Evolutionary conservation across 164 flowering plant genomes (phyloP).

Genomic region (Chimonanthus praecox): DNA sequence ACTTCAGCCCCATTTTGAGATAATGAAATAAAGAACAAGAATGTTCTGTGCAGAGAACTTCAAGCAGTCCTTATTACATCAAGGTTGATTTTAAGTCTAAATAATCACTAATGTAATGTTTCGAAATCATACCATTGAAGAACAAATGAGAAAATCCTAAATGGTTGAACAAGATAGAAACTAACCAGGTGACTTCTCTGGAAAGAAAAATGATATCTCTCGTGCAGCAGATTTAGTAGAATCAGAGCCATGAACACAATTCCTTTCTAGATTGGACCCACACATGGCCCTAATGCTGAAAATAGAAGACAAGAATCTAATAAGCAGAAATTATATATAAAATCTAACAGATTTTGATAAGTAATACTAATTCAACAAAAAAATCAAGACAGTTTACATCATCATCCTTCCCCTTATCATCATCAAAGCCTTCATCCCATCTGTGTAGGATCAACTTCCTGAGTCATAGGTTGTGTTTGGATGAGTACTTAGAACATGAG

Average conservation of each 20-base stretch:
- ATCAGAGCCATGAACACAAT: conserved; percentile 96
- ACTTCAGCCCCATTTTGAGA: no score
- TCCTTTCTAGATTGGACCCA: conserved; percentile 53
- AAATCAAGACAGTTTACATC: background rate
- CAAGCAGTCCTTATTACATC: no score
- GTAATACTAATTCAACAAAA: background rate
- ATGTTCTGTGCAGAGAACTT: no score
- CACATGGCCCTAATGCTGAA: conserved; percentile 86
- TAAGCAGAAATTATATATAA: background rate
- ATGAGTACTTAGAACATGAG: no score
- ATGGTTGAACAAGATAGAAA: conserved; percentile 4
- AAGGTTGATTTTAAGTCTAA: no score
- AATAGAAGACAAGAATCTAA: conserved; percentile 1
- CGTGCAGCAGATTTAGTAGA: conserved; percentile 66
- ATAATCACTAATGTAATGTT: background rate
- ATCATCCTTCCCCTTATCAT: no score
- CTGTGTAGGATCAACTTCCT: no score
- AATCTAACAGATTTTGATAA: background rate
- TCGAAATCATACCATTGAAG: background rate
- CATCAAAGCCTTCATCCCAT: no score
- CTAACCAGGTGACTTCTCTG: conserved; percentile 35
- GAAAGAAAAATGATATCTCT: conserved; percentile 77
- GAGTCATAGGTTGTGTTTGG: no score
- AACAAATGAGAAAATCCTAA: background rate
- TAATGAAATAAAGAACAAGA: no score